phyloP scores from a whole-genome alignment of 352 stramenopile genomes.

The Saprolegnia diclina region DNA sequence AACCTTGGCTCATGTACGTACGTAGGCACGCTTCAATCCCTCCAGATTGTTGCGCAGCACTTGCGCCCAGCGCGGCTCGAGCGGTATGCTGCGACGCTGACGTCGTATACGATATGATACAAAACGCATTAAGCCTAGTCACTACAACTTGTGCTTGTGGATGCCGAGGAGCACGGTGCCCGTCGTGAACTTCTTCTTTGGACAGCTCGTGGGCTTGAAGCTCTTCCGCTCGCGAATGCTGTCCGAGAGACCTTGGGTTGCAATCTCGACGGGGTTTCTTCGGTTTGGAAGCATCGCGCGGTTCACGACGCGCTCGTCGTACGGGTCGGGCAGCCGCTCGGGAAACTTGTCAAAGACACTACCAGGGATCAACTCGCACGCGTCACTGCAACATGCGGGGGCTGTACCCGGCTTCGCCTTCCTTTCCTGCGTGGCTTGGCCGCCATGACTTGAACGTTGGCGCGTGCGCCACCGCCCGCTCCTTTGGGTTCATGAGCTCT shows the following conservation, averaged over 20 bases:
- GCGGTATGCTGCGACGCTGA: conserved; percentile 1
- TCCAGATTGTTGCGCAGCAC: background rate
- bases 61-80: background rate
- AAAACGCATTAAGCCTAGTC: conserved; percentile 8
- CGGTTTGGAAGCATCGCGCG: conserved; percentile 65
- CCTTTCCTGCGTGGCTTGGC: conserved; percentile 59
- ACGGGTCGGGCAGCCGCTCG: conserved; percentile 54
- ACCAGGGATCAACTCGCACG: background rate
- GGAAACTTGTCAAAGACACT: conserved; percentile 67
- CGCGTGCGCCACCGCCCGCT: conserved; percentile 46
- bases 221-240: conserved; percentile 60
- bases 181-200: conserved; percentile 70
- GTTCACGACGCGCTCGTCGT: conserved; percentile 66
- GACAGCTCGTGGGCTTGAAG: conserved; percentile 54
- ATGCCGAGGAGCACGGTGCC: conserved; percentile 69
- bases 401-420: conserved; percentile 50
- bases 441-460: conserved; percentile 61
- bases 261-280: conserved; percentile 60
- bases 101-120: background rate
- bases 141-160: conserved; percentile 68
- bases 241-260: conserved; percentile 50
- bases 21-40: background rate
- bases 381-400: background rate
- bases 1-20: no score
- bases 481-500: conserved; percentile 73